phyloP scores from a whole-genome alignment of 1,139 yeast genomes.

The Hyphopichia buzzinii region DNA sequence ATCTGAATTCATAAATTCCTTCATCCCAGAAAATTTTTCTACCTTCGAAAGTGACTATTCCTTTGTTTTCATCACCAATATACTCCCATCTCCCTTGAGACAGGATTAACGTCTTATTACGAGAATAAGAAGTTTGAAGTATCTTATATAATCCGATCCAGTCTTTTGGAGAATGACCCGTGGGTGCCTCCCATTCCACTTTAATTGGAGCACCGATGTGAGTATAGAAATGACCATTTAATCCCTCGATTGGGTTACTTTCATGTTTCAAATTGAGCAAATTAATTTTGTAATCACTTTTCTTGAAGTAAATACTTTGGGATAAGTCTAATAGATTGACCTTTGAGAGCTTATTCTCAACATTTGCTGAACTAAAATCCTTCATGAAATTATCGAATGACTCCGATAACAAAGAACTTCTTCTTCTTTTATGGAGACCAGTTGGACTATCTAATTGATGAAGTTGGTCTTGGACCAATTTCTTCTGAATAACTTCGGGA shows the following conservation, averaged over 20 bases:
- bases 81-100: conserved; percentile 74
- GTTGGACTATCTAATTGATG: conserved; percentile 4
- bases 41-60: conserved; percentile 51
- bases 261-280: conserved; percentile 18
- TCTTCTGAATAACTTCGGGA: conserved; percentile 40
- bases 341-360: conserved; percentile 17
- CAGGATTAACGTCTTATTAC: conserved; percentile 58
- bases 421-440: conserved; percentile 20
- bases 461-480: conserved; percentile 17
- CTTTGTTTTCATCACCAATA: conserved; percentile 38
- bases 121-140: conserved; percentile 58
- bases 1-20: conserved; percentile 76
- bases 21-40: conserved; percentile 61
- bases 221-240: conserved; percentile 20
- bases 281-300: conserved; percentile 32
- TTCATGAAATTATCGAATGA: conserved; percentile 41
- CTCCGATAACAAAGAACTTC: conserved; percentile 27
- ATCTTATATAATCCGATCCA: conserved; percentile 82
- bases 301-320: conserved; percentile 39
- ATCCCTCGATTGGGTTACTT: conserved; percentile 9
- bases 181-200: conserved; percentile 59
- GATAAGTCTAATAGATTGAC: conserved; percentile 42
- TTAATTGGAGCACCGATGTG: conserved; percentile 54
- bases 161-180: conserved; percentile 44
- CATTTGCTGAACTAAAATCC: conserved; percentile 34